phyloP scores from a whole-genome alignment of 2,329 filamentous ascomycete genomes.

The Sporothrix variecibatus region DNA sequence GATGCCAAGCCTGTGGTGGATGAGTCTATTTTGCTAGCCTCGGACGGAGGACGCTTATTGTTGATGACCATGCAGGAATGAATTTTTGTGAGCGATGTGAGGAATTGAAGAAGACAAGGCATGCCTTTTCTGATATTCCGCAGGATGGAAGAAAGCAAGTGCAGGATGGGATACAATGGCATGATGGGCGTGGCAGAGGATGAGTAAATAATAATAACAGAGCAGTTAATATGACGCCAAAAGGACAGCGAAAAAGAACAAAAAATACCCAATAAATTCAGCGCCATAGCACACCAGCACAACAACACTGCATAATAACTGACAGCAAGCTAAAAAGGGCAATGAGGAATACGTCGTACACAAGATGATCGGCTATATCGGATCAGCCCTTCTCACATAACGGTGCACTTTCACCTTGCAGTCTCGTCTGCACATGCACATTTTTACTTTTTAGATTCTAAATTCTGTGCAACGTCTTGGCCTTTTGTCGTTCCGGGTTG shows the following conservation, averaged over 20 bases:
- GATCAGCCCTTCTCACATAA: slow-evolving; percentile 10
- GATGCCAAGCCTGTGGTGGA: slow-evolving; percentile 26
- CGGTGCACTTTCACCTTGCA: not conserved
- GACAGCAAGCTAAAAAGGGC: not conserved
- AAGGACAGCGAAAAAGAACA: not conserved
- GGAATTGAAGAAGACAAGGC: not conserved
- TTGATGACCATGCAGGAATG: slow-evolving; percentile 6
- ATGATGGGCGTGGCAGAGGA: not conserved
- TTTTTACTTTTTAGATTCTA: not conserved
- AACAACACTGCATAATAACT: not conserved
- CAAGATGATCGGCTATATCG: slow-evolving; percentile 25
- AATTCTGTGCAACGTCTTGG: slow-evolving; percentile 19
- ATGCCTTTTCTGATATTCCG: not conserved
- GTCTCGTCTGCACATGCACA: not conserved
- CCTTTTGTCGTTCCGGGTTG: not conserved
- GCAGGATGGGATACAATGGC: not conserved
- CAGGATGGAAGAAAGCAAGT: not conserved
- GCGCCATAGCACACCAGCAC: not conserved
- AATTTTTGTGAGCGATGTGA: not conserved
- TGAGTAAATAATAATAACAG: not conserved
- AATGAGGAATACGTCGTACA: not conserved
- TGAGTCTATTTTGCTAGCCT: slow-evolving; percentile 26
- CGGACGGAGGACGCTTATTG: slow-evolving; percentile 18
- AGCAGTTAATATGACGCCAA: not conserved
- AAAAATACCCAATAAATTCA: not conserved